A percentile compares a stretch with the other conserved stretches of the same genome.
Conservation (phyloP, 768 basidiomycete genomes). For the Termitomyces sp. region DNA sequence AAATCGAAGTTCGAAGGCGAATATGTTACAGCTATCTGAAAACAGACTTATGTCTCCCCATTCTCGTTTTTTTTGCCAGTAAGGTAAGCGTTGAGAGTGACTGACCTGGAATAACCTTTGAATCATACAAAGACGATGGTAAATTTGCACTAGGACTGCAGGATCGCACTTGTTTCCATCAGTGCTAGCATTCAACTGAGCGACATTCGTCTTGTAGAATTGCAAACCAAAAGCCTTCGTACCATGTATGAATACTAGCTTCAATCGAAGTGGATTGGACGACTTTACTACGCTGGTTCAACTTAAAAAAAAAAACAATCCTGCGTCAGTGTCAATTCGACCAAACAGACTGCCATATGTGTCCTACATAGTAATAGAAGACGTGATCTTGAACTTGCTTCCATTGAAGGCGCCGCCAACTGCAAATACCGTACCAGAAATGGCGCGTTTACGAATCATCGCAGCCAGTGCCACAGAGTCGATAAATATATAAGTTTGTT, state of each 20-base stretch:
- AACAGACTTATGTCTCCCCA: background rate
- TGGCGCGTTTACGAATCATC: too few relatives aligned
- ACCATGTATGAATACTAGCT: background rate
- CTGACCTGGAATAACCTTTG: background rate
- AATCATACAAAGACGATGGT: background rate
- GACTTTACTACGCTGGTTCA: background rate
- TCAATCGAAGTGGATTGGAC: background rate
- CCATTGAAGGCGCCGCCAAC: background rate
- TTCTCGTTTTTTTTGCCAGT: background rate
- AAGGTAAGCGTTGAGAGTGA: background rate
- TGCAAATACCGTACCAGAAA: background rate
- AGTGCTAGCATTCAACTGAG: background rate
- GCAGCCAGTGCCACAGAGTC: background rate
- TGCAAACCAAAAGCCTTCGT: background rate
- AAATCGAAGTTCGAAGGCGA: background rate
- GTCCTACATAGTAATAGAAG: background rate
- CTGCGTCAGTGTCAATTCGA: background rate
- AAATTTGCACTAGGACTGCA: background rate
- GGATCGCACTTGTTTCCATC: background rate
- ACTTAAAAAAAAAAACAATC: background rate
- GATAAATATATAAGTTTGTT: too few relatives aligned
- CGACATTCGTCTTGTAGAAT: too few relatives aligned
- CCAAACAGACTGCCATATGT: background rate
- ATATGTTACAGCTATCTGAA: background rate
- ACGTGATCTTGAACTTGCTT: background rate